Evolutionary conservation across 306 rosid genomes (phyloP), one percentile per base, ranked within the genome.

Genomic region (Quercus rubra): DNA sequence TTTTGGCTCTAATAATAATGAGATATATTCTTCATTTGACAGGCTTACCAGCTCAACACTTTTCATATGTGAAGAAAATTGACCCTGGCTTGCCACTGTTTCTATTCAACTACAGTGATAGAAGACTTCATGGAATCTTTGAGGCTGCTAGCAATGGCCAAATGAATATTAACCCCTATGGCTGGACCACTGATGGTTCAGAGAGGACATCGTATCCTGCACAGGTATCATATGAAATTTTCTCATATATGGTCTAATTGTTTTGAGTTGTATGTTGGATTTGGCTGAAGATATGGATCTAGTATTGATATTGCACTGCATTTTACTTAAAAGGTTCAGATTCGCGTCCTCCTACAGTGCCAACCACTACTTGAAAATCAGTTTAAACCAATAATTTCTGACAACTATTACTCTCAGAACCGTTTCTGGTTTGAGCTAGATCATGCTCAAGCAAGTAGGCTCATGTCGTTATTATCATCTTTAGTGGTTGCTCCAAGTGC

Each of bases 371-470:
- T 49, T 12, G 98, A 95, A 82, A 86, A 85, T 63, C 88, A 76
- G 90, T 95, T 91, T 77, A 84, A 80, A 80, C 80, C 79, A 19
- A 70, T 88, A 55, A 91, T 93, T 55, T 75, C 17, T 0, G 88
- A 87, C 82, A 95, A 95, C 81, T 95, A 90, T 73, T 93, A 85
- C 80, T 28, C 2, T 6, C 27, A 20, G 2, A 72, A 41, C 75
- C 89, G 85, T 76, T 95, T 95, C 86, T 87, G 96, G 91, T 95
- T 95, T 82, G 98, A 93, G 78, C 90, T 95, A 28, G 98, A 95
- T 78, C 90, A 85, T 21, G 85, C 78, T 61, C 98, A 95, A 83
- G 30, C 96, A 73, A 87, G 18, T 70, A 89, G 83, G 81, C 76
- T 95, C 76, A 76, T 82, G 31, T 85, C 86, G 56, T 62, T 85